A percentile compares a stretch with the other conserved stretches of the same genome.
phyloP scores from a whole-genome alignment of 2,329 filamentous ascomycete species.

The Aspergillus sp. region DNA sequence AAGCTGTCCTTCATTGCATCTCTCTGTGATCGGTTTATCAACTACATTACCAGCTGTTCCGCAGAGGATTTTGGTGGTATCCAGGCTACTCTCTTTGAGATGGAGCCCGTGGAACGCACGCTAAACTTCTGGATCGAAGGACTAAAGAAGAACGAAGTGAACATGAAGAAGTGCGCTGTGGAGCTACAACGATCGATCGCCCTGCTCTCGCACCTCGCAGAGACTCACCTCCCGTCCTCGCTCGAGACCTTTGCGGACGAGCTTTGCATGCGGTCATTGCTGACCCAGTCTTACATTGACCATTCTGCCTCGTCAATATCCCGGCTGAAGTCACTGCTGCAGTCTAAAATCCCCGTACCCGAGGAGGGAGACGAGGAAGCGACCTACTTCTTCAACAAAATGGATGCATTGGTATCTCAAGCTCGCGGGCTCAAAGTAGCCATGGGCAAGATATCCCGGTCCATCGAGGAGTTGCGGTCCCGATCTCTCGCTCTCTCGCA shows the following conservation, averaged over 20 bases:
- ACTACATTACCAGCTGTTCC: slow-evolving; percentile 74
- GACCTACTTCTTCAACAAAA: slow-evolving; percentile 65
- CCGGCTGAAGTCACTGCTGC: slow-evolving; percentile 63
- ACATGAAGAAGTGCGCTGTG: slow-evolving; percentile 75
- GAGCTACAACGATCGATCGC: slow-evolving; percentile 82
- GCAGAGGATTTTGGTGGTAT: slow-evolving; percentile 75
- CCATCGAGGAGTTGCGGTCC: slow-evolving; percentile 72
- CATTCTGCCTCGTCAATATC: slow-evolving; percentile 67
- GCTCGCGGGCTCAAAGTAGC: slow-evolving; percentile 82
- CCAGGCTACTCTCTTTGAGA: slow-evolving; percentile 76
- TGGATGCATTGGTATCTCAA: slow-evolving; percentile 69
- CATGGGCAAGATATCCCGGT: slow-evolving; percentile 71
- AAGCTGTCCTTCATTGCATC: slow-evolving; percentile 80
- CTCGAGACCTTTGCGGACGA: slow-evolving; percentile 74
- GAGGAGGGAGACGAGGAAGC: slow-evolving; percentile 68
- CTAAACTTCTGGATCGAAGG: slow-evolving; percentile 86
- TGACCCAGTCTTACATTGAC: slow-evolving; percentile 80
- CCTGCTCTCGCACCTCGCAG: slow-evolving; percentile 79
- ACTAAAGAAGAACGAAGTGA: slow-evolving; percentile 78
- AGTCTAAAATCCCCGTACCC: slow-evolving; percentile 57
- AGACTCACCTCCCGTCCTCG: slow-evolving; percentile 70
- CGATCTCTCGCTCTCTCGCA: slow-evolving; percentile 71
- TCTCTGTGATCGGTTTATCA: slow-evolving; percentile 81
- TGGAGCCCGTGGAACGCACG: slow-evolving; percentile 87
- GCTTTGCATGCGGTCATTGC: slow-evolving; percentile 69